Conservation (phyloP, 441 rosid genomes). For the Geranium incanum region DNA sequence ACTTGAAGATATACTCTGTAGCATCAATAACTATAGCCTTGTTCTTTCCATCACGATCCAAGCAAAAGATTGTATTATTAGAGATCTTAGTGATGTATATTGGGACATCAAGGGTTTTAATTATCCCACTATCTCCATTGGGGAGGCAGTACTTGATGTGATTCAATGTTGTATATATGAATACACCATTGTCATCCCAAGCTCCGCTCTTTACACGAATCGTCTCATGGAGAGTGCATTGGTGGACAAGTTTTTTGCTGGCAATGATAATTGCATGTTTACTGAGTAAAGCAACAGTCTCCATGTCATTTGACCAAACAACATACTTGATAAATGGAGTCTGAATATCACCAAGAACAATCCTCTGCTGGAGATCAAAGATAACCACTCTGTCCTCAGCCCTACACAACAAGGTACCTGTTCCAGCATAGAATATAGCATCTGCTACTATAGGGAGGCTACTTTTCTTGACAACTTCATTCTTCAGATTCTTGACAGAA, state of each 20-base stretch:
- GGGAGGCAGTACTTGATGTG: constrained; percentile 85
- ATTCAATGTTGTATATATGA: constrained; percentile 67
- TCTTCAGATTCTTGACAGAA: too few species aligned
- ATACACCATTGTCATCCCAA: constrained; percentile 83
- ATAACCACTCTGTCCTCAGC: constrained; percentile 68
- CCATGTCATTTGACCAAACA: constrained; percentile 84
- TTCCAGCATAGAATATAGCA: constrained; percentile 79
- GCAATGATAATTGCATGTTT: constrained; percentile 75
- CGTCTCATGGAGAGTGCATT: constrained; percentile 74
- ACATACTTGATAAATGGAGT: constrained; percentile 66
- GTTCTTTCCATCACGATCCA: constrained; percentile 84
- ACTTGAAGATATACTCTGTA: constrained; percentile 76
- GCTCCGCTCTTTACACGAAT: constrained; percentile 83
- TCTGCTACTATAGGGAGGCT: constrained; percentile 57
- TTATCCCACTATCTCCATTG: constrained; percentile 78
- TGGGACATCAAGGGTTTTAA: constrained; percentile 70
- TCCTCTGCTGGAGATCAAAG: constrained; percentile 73
- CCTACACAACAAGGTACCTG: constrained; percentile 69
- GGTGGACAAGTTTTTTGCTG: constrained; percentile 63
- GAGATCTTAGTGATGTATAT: constrained; percentile 74
- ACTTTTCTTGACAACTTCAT: constrained; percentile 65
- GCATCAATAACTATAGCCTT: constrained; percentile 60
- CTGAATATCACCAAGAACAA: constrained; percentile 74
- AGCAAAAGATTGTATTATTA: constrained; percentile 56
- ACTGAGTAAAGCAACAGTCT: constrained; percentile 76